Evolutionary conservation across 1,139 yeast genomes (phyloP), one percentile per base, ranked within the genome.

Genomic region (Maudiozyma humilis): DNA sequence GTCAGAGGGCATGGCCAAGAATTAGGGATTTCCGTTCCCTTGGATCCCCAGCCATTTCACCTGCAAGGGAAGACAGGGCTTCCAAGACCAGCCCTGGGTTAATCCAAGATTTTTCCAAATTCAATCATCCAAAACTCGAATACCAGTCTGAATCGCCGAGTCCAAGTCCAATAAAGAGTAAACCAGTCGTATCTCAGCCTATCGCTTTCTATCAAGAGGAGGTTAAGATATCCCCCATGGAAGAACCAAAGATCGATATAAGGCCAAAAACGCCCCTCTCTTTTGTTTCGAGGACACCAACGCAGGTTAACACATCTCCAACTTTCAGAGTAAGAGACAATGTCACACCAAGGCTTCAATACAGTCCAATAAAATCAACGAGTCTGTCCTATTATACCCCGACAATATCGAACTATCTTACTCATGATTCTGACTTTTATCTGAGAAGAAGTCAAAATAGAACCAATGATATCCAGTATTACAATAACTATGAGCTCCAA

Each of bases 1-100:
- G 95, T 14, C 86, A 83, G 59, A 69, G 79, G 46, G 48, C 47
- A 10, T 54, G 64, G 36, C 67, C 77, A 14, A 76, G 76, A 15
- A 69, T 82, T 45, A 87, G 87, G 7, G 81, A 81, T 52, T 82
- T 82, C 55, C 73, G 70, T 35, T 62, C 68, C 2, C 48, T 63
- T 32, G 59, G 55, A 30, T 47, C 46, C 10, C 43, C 47, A 29
- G 44, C 51, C 5, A 44, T 42, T n/a, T 39, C 48, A 6, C 45
- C 53, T 2, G 46, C 51, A 6, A 41, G 35, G 5, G 46, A 43
- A 3, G 36, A 42, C 27, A 36, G 38, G 5, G 30, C 16, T 14
- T 32, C 39, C 2, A 17, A 36, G 4, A 8, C 43, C 1, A 16
- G 38, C 32, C 34, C 17, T 1, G 59, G 58, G 4, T 40, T 59